phyloP scores from a whole-genome alignment of 108 stramenopile species.

The Skeletonema tropicum region DNA sequence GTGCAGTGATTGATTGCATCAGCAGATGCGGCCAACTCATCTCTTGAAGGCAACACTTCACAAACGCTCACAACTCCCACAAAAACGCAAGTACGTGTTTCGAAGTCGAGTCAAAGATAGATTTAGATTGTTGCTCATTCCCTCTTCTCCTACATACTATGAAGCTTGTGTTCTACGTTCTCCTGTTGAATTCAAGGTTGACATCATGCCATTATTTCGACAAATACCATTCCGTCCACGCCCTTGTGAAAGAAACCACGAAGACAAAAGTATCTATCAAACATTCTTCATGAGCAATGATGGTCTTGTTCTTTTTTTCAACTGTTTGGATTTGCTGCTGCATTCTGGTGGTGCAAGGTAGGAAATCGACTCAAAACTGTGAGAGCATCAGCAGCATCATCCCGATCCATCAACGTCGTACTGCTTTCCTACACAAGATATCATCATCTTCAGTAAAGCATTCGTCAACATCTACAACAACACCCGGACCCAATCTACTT shows the following conservation, averaged over 20 bases:
- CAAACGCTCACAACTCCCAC: conserved; percentile 6
- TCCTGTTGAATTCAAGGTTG: too few species aligned
- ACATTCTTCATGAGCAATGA: too few species aligned
- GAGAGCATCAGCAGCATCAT: background rate
- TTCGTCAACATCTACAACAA: background rate
- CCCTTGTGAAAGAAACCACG: too few species aligned
- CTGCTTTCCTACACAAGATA: background rate
- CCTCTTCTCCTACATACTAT: background rate
- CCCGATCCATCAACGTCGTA: background rate
- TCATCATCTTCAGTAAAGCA: background rate
- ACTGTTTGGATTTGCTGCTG: background rate
- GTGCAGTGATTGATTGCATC: too few species aligned
- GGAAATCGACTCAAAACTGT: too few species aligned
- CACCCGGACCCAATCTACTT: background rate
- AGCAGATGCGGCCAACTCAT: background rate
- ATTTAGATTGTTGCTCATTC: background rate
- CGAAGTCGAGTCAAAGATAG: too few species aligned
- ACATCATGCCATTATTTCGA: too few species aligned
- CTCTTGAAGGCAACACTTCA: background rate
- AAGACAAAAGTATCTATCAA: too few species aligned
- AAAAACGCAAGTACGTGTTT: conserved; percentile 9
- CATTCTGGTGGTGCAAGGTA: background rate
- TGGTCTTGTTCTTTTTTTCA: too few species aligned
- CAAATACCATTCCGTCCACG: too few species aligned
- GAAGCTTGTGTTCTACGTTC: too few species aligned